Evolutionary conservation across 1,139 yeast genomes (phyloP).

Genomic region (Candida frijolesensis): DNA sequence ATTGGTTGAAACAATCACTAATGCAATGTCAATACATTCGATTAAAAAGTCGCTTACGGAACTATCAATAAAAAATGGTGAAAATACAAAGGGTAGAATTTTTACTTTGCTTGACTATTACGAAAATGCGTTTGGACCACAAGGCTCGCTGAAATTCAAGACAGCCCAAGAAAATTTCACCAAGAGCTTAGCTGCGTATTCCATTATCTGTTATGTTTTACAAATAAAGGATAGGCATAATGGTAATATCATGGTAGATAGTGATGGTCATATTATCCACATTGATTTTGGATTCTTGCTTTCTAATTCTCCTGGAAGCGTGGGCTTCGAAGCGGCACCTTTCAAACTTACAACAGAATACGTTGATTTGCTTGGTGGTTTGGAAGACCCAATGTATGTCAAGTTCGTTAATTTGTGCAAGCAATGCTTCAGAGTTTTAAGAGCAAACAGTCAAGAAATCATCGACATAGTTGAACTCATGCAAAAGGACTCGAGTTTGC

Average conservation of each 20-base stretch:
- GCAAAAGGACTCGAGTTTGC: conserved; percentile 88
- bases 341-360: conserved; percentile 89
- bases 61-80: conserved; percentile 65
- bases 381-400: conserved; percentile 61
- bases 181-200: conserved; percentile 82
- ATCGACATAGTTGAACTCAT: conserved; percentile 84
- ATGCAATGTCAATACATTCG: conserved; percentile 90
- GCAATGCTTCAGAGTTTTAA: conserved; percentile 68
- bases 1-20: conserved; percentile 90
- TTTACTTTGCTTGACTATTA: conserved; percentile 80
- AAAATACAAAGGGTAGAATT: conserved; percentile 66
- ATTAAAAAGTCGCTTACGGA: conserved; percentile 89
- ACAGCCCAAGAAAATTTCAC: conserved; percentile 85
- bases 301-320: conserved; percentile 93
- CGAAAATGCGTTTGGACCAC: conserved; percentile 67
- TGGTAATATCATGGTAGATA: conserved; percentile 92
- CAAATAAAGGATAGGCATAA: conserved; percentile 96
- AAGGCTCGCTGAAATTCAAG: conserved; percentile 51
- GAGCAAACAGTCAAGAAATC: conserved; percentile 72
- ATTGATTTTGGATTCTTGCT: conserved; percentile 93
- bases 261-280: conserved; percentile 92
- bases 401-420: conserved; percentile 65
- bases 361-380: conserved; percentile 83
- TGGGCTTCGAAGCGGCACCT: conserved; percentile 97
- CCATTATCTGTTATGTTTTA: conserved; percentile 81